A percentile compares a stretch with the other conserved stretches of the same genome.
Evolutionary conservation across 106 monocot species (phyloP).

Genomic region (Dendrobium catenatum): DNA sequence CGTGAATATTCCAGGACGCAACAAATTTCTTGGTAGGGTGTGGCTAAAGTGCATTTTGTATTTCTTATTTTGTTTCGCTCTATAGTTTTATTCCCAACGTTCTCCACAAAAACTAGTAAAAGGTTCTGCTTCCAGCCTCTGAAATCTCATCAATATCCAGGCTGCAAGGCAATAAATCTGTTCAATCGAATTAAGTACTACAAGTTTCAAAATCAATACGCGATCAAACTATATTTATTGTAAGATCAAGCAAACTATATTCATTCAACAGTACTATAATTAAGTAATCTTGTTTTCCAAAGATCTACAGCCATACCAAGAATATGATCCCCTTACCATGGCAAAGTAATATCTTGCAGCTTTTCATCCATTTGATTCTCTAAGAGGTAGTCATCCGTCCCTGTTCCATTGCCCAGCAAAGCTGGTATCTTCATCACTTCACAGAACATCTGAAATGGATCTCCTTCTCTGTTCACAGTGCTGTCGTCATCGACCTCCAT

Average conservation of each 20-base stretch:
- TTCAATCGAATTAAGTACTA: not conserved
- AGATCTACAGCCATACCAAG: not conserved
- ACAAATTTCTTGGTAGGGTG: too few species aligned
- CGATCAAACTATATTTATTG: not conserved
- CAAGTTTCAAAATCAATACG: not conserved
- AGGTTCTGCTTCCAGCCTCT: too few species aligned
- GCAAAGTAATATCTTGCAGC: constrained; percentile 33
- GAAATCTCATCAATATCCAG: constrained; percentile 40
- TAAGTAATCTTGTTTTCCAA: not conserved
- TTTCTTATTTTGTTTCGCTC: too few species aligned
- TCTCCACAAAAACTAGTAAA: too few species aligned
- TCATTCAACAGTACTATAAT: not conserved
- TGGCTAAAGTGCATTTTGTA: too few species aligned
- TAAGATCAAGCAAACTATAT: not conserved
- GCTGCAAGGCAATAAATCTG: constrained; percentile 22
- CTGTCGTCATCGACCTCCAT: constrained; percentile 16
- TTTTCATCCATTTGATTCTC: constrained; percentile 15
- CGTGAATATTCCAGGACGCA: too few species aligned
- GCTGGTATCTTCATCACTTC: constrained; percentile 20
- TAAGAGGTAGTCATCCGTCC: not conserved
- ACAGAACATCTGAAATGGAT: constrained; percentile 8
- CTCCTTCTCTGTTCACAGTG: constrained; percentile 6
- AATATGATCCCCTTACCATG: constrained; percentile 32
- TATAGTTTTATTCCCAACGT: too few species aligned
- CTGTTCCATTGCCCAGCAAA: constrained; percentile 26